Evolutionary conservation across 805 yeast genomes (phyloP).

Genomic region (Torulaspora maleeae): DNA sequence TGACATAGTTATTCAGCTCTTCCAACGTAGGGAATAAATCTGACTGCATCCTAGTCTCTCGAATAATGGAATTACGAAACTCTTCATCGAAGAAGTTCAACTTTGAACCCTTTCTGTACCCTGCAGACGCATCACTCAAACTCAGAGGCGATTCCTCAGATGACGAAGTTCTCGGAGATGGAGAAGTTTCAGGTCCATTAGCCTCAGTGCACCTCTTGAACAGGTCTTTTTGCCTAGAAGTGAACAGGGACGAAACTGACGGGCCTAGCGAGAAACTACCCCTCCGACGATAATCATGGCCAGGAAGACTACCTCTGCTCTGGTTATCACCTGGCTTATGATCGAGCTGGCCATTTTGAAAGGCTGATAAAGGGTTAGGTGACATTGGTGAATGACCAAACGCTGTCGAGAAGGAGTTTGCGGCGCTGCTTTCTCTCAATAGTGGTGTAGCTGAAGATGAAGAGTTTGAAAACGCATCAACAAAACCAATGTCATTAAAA

Average conservation of each 20-base stretch:
- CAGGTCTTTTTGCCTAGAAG: constrained; percentile 61
- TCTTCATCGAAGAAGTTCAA: constrained; percentile 43
- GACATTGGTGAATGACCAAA: not conserved
- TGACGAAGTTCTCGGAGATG: constrained; percentile 11
- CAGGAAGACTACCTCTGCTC: constrained; percentile 8
- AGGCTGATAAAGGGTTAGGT: not conserved
- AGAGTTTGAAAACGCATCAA: constrained; percentile 13
- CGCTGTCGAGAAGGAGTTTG: constrained; percentile 2
- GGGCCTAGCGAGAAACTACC: constrained; percentile 15
- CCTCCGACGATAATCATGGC: constrained; percentile 4
- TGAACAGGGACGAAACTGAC: constrained; percentile 47
- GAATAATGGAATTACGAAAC: constrained; percentile 51
- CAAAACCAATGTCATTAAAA: constrained; percentile 56
- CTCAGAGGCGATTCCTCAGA: constrained; percentile 8
- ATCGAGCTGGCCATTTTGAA: constrained; percentile 4
- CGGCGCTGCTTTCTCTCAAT: constrained; percentile 2
- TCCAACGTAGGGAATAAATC: constrained; percentile 68
- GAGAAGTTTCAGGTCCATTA: constrained; percentile 4
- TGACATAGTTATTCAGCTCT: constrained; percentile 71
- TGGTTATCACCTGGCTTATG: constrained; percentile 12
- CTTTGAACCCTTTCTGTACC: constrained; percentile 8
- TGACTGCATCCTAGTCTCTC: constrained; percentile 48
- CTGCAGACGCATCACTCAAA: constrained; percentile 10
- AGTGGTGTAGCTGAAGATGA: constrained; percentile 9
- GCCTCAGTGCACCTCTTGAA: constrained; percentile 42